Evolutionary conservation across 2,329 filamentous ascomycete species (phyloP), one percentile per base, ranked within the genome.

Genomic region (Paecilomyces niveus): DNA sequence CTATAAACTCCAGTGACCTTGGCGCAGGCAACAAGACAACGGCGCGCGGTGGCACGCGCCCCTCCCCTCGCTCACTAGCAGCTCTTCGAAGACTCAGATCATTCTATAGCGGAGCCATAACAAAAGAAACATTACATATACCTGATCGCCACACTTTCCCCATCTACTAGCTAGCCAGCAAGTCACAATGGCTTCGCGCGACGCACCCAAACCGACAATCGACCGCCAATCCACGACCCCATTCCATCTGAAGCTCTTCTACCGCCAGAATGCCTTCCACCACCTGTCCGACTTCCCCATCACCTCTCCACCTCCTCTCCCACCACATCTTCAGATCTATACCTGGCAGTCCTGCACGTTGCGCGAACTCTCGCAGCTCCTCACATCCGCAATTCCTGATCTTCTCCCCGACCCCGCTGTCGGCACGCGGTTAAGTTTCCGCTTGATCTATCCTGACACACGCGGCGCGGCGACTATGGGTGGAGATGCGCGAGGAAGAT

Each of bases 191-290:
- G 54, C 22, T 49, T 51, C 18, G 45, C 62, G 64, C 66, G 68
- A 71, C 56, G 65, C 64, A 61, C 57, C 66, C 59, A 68, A 68
- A 57, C 62, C 68, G 53, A 78, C 81, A 67, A 79, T 87, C 66
- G 85, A 92, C 71, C 86, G 88, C 61, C 83, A 89, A 68, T 81
- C 82, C 53, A 89, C 86, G 11, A 85, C 89, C 2, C 92, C 92
- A 5, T 96, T 96, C 75, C 84, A 93, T 61, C 80, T 96, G 18
- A 92, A 89, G 71, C 83, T 96, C 60, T 96, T 92, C 79, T 95
- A 93, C 76, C 85, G 87, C 60, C 84, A 82, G 15, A 85, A 87
- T 68, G 81, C 83, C 51, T 92, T 91, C 68, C 88, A 93, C 74
- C 83, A 70, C 57, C 68, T 78, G 50, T 70, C 71, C 18, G 74